Evolutionary conservation across 495 filamentous ascomycete species (phyloP), one percentile per base, ranked within the genome.

Genomic region (Saxispiralis lemnorum): DNA sequence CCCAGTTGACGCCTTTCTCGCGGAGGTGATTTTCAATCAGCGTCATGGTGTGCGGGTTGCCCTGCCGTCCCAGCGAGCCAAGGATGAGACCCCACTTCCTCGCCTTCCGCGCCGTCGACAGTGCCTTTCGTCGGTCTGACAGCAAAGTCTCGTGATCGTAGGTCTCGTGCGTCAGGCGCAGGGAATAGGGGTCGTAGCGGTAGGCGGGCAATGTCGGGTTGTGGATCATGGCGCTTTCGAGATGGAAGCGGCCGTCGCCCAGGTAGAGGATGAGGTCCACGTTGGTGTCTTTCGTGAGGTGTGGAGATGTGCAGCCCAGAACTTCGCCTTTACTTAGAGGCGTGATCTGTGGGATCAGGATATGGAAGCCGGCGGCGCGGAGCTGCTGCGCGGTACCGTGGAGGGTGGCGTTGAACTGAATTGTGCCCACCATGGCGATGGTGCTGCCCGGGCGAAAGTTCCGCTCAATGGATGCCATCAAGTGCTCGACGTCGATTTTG

Each of bases 181-280:
- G 73, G 28, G 83, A 85, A 63, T 99, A 99, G 0, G 89, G 89
- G 56, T 99, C 89, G 57, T 99, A 99, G 15, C 92, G 76, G 64
- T 94, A 96, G 10, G 92, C 86, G 2, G 88, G 80, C 12, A 94
- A 74, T 6, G 62, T 56, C 0, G 89, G 89, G 62, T 96, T 96
- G 58, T 94, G 86, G 51, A 99, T 99, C 89, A 99, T 96, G 47
- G 88, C 87, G 46, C 78, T 84, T 59, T 99, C 89, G 24, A 99
- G 78, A 53, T 99, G 89, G 68, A 99, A 99, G 39, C 88, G 73
- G 15, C 89, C 89, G 54, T 99, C 89, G 21, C 89, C 89, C 3
- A 99, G 72, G 56, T 99, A 99, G 10, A 99, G 66, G 21, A 99
- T 75, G 41, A 83, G 56, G 51, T 96, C 86, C 7, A 89, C 70